Evolutionary conservation across 176 grass and related monocot genomes (phyloP), one percentile per base, ranked within the genome.

Genomic region (Triticum timopheevii): DNA sequence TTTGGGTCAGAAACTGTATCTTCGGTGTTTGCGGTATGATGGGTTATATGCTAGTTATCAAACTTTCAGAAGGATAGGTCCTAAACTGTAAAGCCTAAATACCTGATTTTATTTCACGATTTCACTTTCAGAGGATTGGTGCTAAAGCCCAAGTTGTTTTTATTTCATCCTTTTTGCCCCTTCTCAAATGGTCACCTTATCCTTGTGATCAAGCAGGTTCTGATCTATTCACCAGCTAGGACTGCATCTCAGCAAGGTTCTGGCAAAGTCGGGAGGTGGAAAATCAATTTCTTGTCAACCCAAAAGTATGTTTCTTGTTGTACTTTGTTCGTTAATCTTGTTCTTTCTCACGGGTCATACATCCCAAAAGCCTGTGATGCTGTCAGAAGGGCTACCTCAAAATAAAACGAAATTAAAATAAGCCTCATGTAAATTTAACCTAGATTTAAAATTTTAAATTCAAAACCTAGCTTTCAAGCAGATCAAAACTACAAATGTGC

Each of bases 241-340:
- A 99, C 94, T 83, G 94, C 94, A 74, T 90, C 89, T 74, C 97
- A 96, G 83, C 97, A 99, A 90, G 94, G 97, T 89, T 99, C 94
- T 61, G 97, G 97, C 79, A 99, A 96, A 91, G 87, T 93, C 0
- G 94, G 97, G 82, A 93, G 49, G 81, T 99, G 97, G 94, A 99
- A 94, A 89, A 99, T 99, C 76, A 94, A 99, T 78, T 99, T 99
- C 40, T 19, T 99, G 69, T 98, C 97, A 83, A 94, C 94, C 39
- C 97, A 99, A 73, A 99, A 99, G 97, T 99, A 99, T 90, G 92
- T 12, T 80, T 61, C 59, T 77, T 56, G 20, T 78, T 67, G 61
- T 81, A 5, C 35, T 83, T 88, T 69, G 28, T 88, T 40, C 2
- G 5, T 86, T 84, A 16, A 16, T 28, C 28, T 84, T 84, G 12